Conservation (phyloP, 305 asterid species). For the Andrographis paniculata region DNA sequence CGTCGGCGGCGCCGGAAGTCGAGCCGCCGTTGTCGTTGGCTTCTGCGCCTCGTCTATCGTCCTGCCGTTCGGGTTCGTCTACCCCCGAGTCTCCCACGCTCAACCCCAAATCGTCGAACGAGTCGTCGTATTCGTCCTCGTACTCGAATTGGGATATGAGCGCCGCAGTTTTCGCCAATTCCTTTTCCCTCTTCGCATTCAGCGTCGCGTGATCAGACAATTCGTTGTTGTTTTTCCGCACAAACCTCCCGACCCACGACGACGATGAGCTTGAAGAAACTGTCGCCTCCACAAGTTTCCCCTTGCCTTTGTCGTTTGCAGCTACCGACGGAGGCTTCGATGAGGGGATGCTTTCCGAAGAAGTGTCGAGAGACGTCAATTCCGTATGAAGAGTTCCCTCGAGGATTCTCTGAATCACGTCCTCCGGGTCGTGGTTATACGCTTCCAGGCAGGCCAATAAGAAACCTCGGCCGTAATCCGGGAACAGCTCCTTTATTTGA, state of each 20-base stretch:
- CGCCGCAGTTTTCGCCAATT: constrained; percentile 54
- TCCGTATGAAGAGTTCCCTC: constrained; percentile 88
- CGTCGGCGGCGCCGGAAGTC: constrained; percentile 28
- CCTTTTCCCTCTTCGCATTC: constrained; percentile 36
- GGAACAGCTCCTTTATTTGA: constrained; percentile 91
- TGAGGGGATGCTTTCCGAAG: constrained; percentile 44
- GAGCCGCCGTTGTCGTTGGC: constrained; percentile 35
- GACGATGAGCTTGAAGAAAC: constrained; percentile 45
- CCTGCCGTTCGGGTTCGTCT: constrained; percentile 47
- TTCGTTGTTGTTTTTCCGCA: constrained; percentile 46
- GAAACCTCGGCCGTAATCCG: constrained; percentile 82
- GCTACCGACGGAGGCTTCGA: constrained; percentile 28
- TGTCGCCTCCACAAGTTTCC: constrained; percentile 36
- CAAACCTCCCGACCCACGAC: constrained; percentile 64
- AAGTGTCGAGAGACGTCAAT: constrained; percentile 50
- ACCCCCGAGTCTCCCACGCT: constrained; percentile 66
- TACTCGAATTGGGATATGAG: constrained; percentile 75
- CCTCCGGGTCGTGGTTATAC: constrained; percentile 84
- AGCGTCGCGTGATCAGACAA: constrained; percentile 38
- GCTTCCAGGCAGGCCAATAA: constrained; percentile 87
- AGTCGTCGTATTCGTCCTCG: constrained; percentile 96
- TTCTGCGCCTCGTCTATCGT: constrained; percentile 25
- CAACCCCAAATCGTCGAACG: constrained; percentile 88
- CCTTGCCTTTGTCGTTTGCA: constrained; percentile 64
- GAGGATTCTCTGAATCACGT: constrained; percentile 88